Evolutionary conservation across 371 early-diverging fungal species (phyloP).

Genomic region (Amoeboaphelidium occidentale): DNA sequence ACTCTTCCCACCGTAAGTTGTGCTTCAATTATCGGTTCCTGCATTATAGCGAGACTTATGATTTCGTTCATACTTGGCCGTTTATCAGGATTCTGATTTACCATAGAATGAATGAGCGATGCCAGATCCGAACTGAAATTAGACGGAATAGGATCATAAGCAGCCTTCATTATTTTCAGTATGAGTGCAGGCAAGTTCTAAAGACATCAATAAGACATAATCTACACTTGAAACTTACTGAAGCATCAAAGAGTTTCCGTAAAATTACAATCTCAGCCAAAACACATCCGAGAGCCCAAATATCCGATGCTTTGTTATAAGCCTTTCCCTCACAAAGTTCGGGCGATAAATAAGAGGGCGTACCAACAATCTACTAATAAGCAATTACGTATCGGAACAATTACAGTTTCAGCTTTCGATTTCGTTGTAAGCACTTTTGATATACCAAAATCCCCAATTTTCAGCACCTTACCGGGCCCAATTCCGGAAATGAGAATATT

Average conservation of each 20-base stretch:
- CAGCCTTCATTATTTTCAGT: conserved; percentile 3
- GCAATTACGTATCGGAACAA: neutral
- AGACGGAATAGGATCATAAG: conserved; percentile 1
- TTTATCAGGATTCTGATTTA: conserved; percentile 1
- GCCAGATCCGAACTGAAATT: neutral
- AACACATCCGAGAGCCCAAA: conserved; percentile 8
- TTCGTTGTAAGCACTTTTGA: conserved; percentile 6
- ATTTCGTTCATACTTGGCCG: conserved; percentile 5
- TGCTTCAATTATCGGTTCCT: conserved; percentile 3
- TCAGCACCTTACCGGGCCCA: conserved; percentile 2
- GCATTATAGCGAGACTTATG: conserved; percentile 4
- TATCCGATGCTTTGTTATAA: conserved; percentile 6
- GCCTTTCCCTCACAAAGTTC: conserved; percentile 8
- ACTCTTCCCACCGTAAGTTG: conserved; percentile 1
- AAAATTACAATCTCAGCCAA: conserved; percentile 2
- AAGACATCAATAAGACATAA: conserved; percentile 1
- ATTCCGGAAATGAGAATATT: conserved; percentile 3
- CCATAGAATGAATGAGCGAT: conserved; percentile 1
- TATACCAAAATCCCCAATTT: conserved; percentile 9
- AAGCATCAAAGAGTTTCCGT: conserved; percentile 2
- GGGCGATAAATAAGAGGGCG: conserved; percentile 8
- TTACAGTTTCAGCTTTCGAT: conserved; percentile 3
- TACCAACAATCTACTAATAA: conserved; percentile 5
- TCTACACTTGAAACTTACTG: neutral
- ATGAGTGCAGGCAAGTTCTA: conserved; percentile 4